Base-by-base conservation (phyloP, 768 basidiomycete species). In the Calocybe indica region DNA sequence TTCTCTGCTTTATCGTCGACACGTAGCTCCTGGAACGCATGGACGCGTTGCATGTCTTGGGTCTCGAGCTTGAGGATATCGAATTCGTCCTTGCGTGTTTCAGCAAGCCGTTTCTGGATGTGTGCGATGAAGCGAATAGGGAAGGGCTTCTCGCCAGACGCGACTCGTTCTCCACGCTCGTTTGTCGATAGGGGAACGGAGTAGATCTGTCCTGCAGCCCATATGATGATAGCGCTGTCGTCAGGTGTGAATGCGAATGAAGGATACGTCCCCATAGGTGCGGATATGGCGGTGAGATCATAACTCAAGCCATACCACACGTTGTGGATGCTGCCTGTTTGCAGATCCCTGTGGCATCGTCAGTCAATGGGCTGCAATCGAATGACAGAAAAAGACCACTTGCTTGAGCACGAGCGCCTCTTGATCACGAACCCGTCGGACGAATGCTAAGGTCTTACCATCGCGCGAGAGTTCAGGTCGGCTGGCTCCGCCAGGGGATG, bases 191-290 rank as follows among this genome's bases (percentile, higher is more conserved):
- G 64, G 11, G 85, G 84, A 8, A 88, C 71, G 10, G 67, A 70
- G 58, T 80, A 78, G 22, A 88, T 85, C 48, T 84, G 76, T 2
- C 85, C 85, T 1, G 82, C 76, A 4, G 85, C 82, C 85, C 85
- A 88, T 48, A 88, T 81, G 52, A 88, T 71, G 45, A 88, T 64
- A 1, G 76, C 80, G 48, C 75, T 69, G 50, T 79, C 78, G 12
- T 66, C 62, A 0, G 80, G 82, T 0, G 80, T 74, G 62, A 88
- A 88, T 7, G 85, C 73, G 56, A 84, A 88, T 1, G 83, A 81
- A 0, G 85, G 86, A 54, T 88, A 88, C 36, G 85, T 88, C 8
- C 85, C 83, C 83, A 87, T 87, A 0, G 86, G 85, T 10, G 85
- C 82, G 7, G 79, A 85, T 43, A 85, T 69, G 7, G 61, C 59